Conservation (phyloP, 2,329 filamentous ascomycete species). For the Colletotrichum sojae region DNA sequence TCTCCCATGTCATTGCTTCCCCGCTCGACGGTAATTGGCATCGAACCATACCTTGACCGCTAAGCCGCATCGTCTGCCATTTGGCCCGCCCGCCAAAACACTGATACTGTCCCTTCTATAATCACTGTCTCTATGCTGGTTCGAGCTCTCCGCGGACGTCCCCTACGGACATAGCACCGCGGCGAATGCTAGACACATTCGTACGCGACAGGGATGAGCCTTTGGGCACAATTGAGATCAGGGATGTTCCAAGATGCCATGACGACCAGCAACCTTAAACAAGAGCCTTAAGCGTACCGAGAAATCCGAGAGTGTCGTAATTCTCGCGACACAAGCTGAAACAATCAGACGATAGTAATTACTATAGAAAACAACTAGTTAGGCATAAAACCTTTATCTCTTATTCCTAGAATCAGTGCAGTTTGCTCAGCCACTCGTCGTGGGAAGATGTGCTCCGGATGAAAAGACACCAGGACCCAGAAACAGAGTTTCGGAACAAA, state of each 20-base stretch:
- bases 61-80: not conserved
- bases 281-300: not conserved
- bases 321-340: not conserved
- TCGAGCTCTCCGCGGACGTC: not conserved
- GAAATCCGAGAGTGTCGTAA: not conserved
- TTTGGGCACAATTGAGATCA: constrained; percentile 47
- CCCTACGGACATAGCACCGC: not conserved
- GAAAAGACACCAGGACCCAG: not conserved
- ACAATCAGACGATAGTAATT: not conserved
- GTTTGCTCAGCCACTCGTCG: too few species aligned
- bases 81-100: not conserved
- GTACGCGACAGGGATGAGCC: not conserved
- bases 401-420: too few species aligned
- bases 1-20: not conserved
- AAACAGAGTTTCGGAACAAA: constrained; percentile 9
- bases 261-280: constrained; percentile 40
- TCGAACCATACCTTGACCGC: not conserved
- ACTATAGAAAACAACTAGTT: too few species aligned
- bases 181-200: not conserved
- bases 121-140: not conserved
- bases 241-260: constrained; percentile 43
- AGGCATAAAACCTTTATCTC: too few species aligned
- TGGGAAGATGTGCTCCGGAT: not conserved
- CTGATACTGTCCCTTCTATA: not conserved
- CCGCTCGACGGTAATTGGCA: not conserved